Evolutionary conservation across 2,329 filamentous ascomycete species (phyloP).

Genomic region (Alternaria atra): DNA sequence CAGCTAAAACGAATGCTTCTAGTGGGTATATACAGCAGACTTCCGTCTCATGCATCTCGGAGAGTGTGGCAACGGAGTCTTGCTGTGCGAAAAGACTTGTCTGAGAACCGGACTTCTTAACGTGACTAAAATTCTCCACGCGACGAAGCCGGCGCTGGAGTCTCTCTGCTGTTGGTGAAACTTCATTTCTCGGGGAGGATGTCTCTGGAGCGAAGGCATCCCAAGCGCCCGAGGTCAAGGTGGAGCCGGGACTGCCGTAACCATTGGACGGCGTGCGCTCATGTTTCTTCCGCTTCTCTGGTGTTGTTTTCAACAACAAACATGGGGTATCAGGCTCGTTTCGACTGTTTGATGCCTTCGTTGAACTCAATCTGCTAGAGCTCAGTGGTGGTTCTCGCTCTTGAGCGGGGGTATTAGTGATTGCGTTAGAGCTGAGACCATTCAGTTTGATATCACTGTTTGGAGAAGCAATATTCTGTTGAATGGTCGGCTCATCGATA

Average conservation of each 20-base stretch:
- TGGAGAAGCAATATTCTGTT: background rate
- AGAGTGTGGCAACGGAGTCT: background rate
- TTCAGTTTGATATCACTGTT: background rate
- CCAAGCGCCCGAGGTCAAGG: background rate
- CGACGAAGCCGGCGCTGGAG: background rate
- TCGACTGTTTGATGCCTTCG: background rate
- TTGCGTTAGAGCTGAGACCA: background rate
- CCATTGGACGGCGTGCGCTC: background rate
- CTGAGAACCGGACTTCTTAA: background rate
- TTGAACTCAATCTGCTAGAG: background rate
- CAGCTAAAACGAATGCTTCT: background rate
- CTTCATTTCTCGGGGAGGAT: background rate
- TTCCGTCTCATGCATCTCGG: background rate
- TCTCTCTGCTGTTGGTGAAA: too few species aligned
- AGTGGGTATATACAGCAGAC: background rate
- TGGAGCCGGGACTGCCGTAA: background rate
- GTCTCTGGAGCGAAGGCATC: background rate
- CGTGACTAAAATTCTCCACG: background rate
- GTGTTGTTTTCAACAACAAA: background rate
- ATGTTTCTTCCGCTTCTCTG: background rate
- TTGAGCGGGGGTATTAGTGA: background rate
- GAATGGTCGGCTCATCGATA: background rate
- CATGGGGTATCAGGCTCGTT: background rate
- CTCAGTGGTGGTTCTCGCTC: background rate
- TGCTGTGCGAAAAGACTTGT: background rate